A percentile compares a stretch with the other conserved stretches of the same genome.
Evolutionary conservation across 148 eudicot genomes (phyloP).

Genomic region (Pouteria glomerata): DNA sequence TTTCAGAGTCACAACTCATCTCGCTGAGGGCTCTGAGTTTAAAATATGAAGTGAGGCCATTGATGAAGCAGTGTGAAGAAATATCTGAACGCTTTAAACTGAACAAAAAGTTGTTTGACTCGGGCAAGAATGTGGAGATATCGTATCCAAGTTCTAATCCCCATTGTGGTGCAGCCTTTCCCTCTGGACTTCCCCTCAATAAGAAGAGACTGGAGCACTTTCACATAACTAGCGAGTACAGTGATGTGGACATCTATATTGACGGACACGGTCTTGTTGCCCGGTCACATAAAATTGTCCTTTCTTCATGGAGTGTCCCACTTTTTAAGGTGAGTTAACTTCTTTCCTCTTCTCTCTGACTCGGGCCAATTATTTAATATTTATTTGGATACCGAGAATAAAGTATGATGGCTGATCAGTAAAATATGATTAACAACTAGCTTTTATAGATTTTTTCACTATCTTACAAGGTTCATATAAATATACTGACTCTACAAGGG

Average conservation of each 20-base stretch:
- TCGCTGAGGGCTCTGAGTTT: constrained; percentile 49
- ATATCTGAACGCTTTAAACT: constrained; percentile 61
- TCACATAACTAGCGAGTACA: constrained; percentile 39
- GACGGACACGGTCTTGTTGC: constrained; percentile 54
- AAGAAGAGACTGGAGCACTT: constrained; percentile 40
- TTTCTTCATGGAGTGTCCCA: constrained; percentile 84
- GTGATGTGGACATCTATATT: constrained; percentile 61
- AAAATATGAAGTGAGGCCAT: constrained; percentile 59
- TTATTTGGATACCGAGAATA: not conserved
- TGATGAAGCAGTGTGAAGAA: constrained; percentile 79
- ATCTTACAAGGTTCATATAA: not conserved
- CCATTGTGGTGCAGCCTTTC: constrained; percentile 44
- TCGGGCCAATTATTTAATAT: not conserved
- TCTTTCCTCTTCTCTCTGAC: not conserved
- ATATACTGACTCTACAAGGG: not conserved
- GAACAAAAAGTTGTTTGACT: constrained; percentile 64
- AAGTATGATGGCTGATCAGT: not conserved
- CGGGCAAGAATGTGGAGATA: constrained; percentile 73
- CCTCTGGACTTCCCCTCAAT: constrained; percentile 55
- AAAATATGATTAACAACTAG: not conserved
- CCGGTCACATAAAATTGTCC: constrained; percentile 64
- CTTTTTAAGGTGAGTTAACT: constrained; percentile 62
- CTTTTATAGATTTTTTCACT: not conserved
- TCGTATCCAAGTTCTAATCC: constrained; percentile 55
- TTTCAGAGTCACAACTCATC: constrained; percentile 55